These are phyloP conservation scores for Emmonsiellopsis sp. DNA, from an alignment of 2,329 filamentous ascomycete genomes.

Conservation along the genomic window DNA sequence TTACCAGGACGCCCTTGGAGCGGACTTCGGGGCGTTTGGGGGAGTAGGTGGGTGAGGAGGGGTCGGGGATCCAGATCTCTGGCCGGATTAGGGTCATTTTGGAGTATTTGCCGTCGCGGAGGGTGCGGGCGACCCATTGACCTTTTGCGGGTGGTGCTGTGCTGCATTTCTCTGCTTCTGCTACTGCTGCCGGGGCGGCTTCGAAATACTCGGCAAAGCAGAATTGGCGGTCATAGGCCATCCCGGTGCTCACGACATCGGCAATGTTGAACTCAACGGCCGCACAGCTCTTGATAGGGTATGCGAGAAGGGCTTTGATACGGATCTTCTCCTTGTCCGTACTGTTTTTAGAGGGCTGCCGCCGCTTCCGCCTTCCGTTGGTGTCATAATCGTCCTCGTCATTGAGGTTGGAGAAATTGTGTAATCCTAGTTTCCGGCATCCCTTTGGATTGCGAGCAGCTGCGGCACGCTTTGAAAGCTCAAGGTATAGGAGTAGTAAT, in stretches of 20 bases:
- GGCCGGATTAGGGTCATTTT: constrained; percentile 60
- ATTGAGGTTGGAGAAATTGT: constrained; percentile 41
- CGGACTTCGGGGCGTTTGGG: constrained; percentile 38
- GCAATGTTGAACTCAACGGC: constrained; percentile 63
- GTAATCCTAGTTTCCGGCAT: constrained; percentile 45
- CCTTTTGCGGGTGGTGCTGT: constrained; percentile 16
- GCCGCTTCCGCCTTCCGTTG: constrained; percentile 22
- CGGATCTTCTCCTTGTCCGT: constrained; percentile 32
- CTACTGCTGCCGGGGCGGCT: not conserved
- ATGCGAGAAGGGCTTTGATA: constrained; percentile 65
- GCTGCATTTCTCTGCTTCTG: constrained; percentile 16
- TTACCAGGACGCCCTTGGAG: constrained; percentile 45
- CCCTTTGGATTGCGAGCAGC: constrained; percentile 32
- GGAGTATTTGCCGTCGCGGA: constrained; percentile 41
- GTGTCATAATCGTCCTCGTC: constrained; percentile 49
- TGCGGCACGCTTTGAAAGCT: constrained; percentile 1
- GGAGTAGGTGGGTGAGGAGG: constrained; percentile 33
- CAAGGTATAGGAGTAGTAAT: constrained; percentile 5
- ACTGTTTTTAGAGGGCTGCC: constrained; percentile 20
- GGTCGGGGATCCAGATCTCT: constrained; percentile 52
- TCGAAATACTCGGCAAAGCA: constrained; percentile 59
- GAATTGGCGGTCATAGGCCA: constrained; percentile 75
- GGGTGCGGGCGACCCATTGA: constrained; percentile 36
- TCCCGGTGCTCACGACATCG: constrained; percentile 57
- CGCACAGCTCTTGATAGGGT: constrained; percentile 74